phyloP scores from a whole-genome alignment of 441 rosid species.

The Euphorbia celastroides region DNA sequence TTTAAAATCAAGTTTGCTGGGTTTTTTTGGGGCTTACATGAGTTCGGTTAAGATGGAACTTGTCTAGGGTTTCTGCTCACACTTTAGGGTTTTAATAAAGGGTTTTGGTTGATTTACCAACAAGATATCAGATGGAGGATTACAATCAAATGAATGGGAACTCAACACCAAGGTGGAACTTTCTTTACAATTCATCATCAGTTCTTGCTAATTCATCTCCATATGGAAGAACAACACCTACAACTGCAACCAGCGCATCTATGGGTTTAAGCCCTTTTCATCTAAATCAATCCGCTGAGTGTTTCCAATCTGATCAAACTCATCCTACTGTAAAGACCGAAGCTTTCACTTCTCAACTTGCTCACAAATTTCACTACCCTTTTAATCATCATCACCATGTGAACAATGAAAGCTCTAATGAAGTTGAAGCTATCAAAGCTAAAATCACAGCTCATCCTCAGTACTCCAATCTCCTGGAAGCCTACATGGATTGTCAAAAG shows the following conservation, averaged over 20 bases:
- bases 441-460: constrained; percentile 94
- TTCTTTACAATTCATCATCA: constrained; percentile 52
- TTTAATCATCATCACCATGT: constrained; percentile 37
- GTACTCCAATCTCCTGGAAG: constrained; percentile 76
- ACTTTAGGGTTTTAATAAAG: constrained; percentile 57
- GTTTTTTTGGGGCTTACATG: constrained; percentile 9
- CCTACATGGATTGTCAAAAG: constrained; percentile 96
- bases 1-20: neutral
- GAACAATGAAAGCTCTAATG: constrained; percentile 31
- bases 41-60: constrained; percentile 12
- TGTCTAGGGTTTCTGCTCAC: constrained; percentile 33
- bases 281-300: constrained; percentile 40
- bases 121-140: constrained; percentile 57
- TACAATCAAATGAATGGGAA: constrained; percentile 57
- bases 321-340: constrained; percentile 71
- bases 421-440: constrained; percentile 78
- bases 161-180: constrained; percentile 52
- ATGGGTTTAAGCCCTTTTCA: constrained; percentile 42
- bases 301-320: constrained; percentile 53
- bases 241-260: constrained; percentile 6
- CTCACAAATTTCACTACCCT: constrained; percentile 51
- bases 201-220: constrained; percentile 45
- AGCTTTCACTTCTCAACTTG: constrained; percentile 45
- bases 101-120: constrained; percentile 7
- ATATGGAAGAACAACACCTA: constrained; percentile 35